phyloP scores from a whole-genome alignment of 2,329 filamentous ascomycete genomes.

The Aspergillus pseudoglaucus region DNA sequence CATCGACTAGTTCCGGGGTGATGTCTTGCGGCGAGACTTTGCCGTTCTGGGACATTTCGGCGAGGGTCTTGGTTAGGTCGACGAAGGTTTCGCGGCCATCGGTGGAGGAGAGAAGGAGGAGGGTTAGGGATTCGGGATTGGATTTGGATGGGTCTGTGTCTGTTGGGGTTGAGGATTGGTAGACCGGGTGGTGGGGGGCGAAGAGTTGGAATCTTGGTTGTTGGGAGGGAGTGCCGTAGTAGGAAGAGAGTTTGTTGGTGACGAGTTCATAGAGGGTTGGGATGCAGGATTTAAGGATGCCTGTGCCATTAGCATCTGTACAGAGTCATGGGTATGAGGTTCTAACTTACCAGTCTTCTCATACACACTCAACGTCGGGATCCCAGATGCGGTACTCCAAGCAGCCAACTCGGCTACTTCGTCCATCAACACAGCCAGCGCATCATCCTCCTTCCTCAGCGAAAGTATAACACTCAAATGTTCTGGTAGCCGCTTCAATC shows the following conservation, averaged over 20 bases:
- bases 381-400: slow-evolving; percentile 87
- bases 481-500: slow-evolving; percentile 66
- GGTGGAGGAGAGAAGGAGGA: slow-evolving; percentile 77
- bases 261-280: slow-evolving; percentile 76
- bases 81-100: slow-evolving; percentile 92
- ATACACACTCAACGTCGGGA: slow-evolving; percentile 82
- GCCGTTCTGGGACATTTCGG: slow-evolving; percentile 87
- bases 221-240: slow-evolving; percentile 65
- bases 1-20: slow-evolving; percentile 76
- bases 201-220: slow-evolving; percentile 67
- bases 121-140: slow-evolving; percentile 39
- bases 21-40: slow-evolving; percentile 80
- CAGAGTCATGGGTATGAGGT: background rate
- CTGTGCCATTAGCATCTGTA: slow-evolving; percentile 38
- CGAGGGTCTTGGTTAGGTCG: slow-evolving; percentile 86
- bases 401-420: slow-evolving; percentile 87
- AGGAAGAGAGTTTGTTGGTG: slow-evolving; percentile 71
- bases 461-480: slow-evolving; percentile 83
- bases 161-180: slow-evolving; percentile 15
- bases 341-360: slow-evolving; percentile 69
- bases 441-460: slow-evolving; percentile 63
- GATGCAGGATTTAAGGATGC: slow-evolving; percentile 81
- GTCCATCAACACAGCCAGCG: slow-evolving; percentile 76
- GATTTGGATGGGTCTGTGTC: slow-evolving; percentile 13
- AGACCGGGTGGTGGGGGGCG: slow-evolving; percentile 60